Evolutionary conservation across 768 basidiomycete genomes (phyloP), one percentile per base, ranked within the genome.

Genomic region (Termitomyces eurrhizus): DNA sequence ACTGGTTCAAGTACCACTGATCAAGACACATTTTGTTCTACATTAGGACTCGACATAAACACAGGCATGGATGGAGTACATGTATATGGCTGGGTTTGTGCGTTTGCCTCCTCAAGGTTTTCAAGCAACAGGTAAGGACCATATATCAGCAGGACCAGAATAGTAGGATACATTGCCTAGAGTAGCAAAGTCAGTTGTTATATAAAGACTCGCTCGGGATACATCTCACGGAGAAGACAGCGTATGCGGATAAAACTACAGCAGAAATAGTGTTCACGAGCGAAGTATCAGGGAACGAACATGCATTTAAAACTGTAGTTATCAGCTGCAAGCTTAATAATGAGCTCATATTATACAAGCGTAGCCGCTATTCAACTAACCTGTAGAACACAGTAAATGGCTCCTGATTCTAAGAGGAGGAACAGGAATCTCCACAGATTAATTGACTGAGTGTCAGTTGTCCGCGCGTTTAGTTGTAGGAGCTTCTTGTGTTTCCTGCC

Each of bases 151-250:
- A 46, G 33, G 8, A 37, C 24, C 3, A 60, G 2, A 21, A 60
- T 39, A 7, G 52, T 60, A 1, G 59, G 52, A 33, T 60, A 60
- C 59, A 60, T 60, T 18, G 59, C 59, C 59, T 60, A 11, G 32
- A 54, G 33, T 9, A 33, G 29, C 3, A 29, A 16, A 16, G 18
- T 24, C 35, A 51, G 39, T 32, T 9, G 35, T 5, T 24, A 18
- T 49, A 3, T 6, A n/a, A n/a, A 12, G 7, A 33, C 33, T 46
- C 7, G 12, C 33, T 13, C 1, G 21, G 32, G 5, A 32, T 32
- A 29, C 3, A 32, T 7, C 44, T 60, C 24, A 55, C 59, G 18
- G 59, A 54, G 42, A 54, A 41, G 7, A 60, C 29, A 41, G 53
- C 59, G 11, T 48, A 60, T 7, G 53, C 35, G 7, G 59, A 60